These are phyloP conservation scores for Parmelia sp. DNA, from an alignment of 495 filamentous ascomycete genomes.

Conservation along the genomic window DNA sequence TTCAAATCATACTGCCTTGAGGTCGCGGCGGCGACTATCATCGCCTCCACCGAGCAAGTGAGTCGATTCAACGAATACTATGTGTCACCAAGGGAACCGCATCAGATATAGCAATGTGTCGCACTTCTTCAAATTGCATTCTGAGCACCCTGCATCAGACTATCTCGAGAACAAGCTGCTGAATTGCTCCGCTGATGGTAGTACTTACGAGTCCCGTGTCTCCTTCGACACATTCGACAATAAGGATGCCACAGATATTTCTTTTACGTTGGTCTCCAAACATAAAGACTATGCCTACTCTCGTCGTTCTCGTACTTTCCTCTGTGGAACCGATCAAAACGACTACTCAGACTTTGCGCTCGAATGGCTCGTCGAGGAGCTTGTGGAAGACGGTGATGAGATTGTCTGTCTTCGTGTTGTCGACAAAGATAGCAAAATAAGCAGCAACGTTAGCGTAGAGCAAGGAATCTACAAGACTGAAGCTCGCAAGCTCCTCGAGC, in stretches of 20 bases:
- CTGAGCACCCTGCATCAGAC: not conserved
- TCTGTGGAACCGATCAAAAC: conserved; percentile 91
- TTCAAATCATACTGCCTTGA: conserved; percentile 9
- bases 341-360: conserved; percentile 93
- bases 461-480: conserved; percentile 72
- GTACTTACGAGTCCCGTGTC: conserved; percentile 54
- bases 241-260: conserved; percentile 69
- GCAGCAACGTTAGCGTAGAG: conserved; percentile 60
- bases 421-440: conserved; percentile 73
- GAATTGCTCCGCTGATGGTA: conserved; percentile 20
- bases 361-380: conserved; percentile 87
- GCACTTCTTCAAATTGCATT: not conserved
- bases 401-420: conserved; percentile 89
- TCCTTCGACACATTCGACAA: conserved; percentile 94
- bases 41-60: conserved; percentile 26
- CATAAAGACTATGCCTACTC: conserved; percentile 85
- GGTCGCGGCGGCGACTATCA: conserved; percentile 22
- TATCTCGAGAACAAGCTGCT: not conserved
- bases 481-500: conserved; percentile 65
- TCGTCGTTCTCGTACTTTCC: conserved; percentile 79
- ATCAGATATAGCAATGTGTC: not conserved
- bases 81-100: not conserved
- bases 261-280: conserved; percentile 78
- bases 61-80: not conserved
- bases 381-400: conserved; percentile 95